Conservation (phyloP, 192 early-diverging fungal genomes). For the Phycomyces blakesleeanus region DNA sequence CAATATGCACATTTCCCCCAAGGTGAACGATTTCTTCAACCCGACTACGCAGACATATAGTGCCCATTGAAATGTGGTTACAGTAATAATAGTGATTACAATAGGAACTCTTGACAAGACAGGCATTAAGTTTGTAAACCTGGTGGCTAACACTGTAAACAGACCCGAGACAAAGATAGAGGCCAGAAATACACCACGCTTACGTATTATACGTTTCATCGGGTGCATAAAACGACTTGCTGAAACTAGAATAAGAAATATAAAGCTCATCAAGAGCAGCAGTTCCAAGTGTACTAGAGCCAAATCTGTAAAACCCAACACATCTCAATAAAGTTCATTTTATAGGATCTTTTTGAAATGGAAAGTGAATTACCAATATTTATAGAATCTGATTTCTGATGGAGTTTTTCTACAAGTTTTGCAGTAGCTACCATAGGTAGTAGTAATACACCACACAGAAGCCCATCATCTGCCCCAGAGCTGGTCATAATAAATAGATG, state of each 20-base stretch:
- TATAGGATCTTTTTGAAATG: too few relatives aligned
- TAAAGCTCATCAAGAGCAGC: constrained; percentile 31
- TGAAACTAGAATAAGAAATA: constrained; percentile 16
- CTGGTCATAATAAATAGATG: constrained; percentile 22
- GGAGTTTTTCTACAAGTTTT: constrained; percentile 43
- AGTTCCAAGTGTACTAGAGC: constrained; percentile 35
- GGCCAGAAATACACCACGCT: constrained; percentile 28
- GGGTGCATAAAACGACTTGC: constrained; percentile 19
- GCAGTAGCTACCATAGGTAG: constrained; percentile 50
- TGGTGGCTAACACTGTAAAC: constrained; percentile 21
- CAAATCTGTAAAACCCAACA: constrained; percentile 1
- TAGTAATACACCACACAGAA: constrained; percentile 48
- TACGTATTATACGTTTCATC: constrained; percentile 18
- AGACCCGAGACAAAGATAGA: constrained; percentile 21
- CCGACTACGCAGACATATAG: constrained; percentile 30
- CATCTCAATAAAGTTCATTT: too few relatives aligned
- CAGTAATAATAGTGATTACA: constrained; percentile 9
- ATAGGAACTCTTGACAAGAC: constrained; percentile 14
- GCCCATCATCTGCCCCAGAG: constrained; percentile 52
- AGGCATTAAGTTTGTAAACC: constrained; percentile 13
- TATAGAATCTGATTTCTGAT: constrained; percentile 20
- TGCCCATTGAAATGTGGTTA: constrained; percentile 27
- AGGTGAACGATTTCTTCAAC: constrained; percentile 53
- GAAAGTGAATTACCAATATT: constrained; percentile 27
- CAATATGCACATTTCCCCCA: constrained; percentile 63